Base-by-base conservation (phyloP, 768 basidiomycete genomes). In the Rhodocollybia butyracea region DNA sequence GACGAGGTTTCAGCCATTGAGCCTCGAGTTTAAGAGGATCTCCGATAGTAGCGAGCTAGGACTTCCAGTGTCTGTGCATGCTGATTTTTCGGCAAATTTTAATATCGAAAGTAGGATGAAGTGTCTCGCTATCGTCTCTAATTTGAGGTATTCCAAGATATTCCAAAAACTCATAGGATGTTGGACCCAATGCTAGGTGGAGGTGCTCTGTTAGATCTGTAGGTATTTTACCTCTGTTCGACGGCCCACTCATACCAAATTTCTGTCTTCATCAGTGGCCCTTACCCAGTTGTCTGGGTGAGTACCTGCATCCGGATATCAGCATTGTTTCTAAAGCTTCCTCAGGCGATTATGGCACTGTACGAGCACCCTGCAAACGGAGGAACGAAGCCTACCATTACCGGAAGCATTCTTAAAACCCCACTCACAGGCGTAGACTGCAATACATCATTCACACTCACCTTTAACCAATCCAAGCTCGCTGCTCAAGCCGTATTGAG, bases 141-240 rank as follows among this genome's bases (percentile, higher is more conserved):
- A 34, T 34, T 34, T 29, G n/a, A 19, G 15, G 32, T 29, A 53
- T 90, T 89, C 85, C 60, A 26, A 57, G 50, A 51, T 34, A 39
- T 57, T 10, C 84, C 88, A 0, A 73, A 71, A 55, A 87, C 83
- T 0, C 84, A 91, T 70, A 75, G 93, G 51, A 89, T 94, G 57
- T 68, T 94, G 56, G 83, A 94, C 62, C 91, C 93, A 3, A 67
- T 69, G 19, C 78, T 96, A 4, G 93, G 89, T 24, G 92, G 93
- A 10, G 92, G 92, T 0, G 90, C 85, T 13, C 65, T 96, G 27
- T 79, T 96, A 21, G 93, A 94, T 66, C 78, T 94, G 88, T 91
- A 60, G 68, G 86, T 70, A 7, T 36, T 26, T 53, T 27, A 27
- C n/a, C n/a, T 15, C 15, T 54, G 13, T 22, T 45, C 46, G 17